A percentile compares a stretch with the other conserved stretches of the same genome.
phyloP scores from a whole-genome alignment of 768 basidiomycete species.

The Tricholoma flavovirens region DNA sequence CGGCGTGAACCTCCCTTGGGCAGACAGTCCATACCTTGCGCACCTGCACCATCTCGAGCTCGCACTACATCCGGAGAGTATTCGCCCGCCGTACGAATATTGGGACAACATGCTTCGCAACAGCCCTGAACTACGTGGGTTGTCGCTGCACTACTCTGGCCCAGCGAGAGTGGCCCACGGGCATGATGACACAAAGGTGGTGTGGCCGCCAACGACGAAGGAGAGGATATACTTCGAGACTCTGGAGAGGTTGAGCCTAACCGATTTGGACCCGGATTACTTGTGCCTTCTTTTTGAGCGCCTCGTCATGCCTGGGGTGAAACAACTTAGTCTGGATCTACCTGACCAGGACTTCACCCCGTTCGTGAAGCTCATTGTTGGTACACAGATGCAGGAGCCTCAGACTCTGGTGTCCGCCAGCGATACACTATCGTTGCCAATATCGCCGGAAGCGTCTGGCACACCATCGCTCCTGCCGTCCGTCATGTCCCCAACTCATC shows the following conservation, averaged over 20 bases:
- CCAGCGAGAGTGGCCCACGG: slow-evolving; percentile 30
- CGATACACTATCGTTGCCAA: not conserved
- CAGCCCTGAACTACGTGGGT: slow-evolving; percentile 40
- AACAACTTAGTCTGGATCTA: slow-evolving; percentile 42
- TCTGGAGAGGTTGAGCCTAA: slow-evolving; percentile 43
- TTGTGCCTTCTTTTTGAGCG: slow-evolving; percentile 40
- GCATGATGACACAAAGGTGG: slow-evolving; percentile 23
- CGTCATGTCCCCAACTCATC: slow-evolving; percentile 2
- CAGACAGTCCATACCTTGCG: slow-evolving; percentile 41
- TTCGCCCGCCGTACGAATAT: slow-evolving; percentile 47
- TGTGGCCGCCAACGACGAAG: slow-evolving; percentile 28
- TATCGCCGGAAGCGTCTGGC: not conserved
- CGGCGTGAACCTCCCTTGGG: slow-evolving; percentile 63
- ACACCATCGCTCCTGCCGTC: not conserved
- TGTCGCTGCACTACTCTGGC: slow-evolving; percentile 56
- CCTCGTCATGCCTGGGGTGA: slow-evolving; percentile 40
- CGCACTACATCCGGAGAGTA: slow-evolving; percentile 54
- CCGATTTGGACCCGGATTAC: slow-evolving; percentile 53
- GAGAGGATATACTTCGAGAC: slow-evolving; percentile 31
- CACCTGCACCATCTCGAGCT: slow-evolving; percentile 48
- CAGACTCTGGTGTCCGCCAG: not conserved
- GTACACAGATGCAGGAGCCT: not conserved
- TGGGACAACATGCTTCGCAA: slow-evolving; percentile 51
- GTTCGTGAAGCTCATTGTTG: slow-evolving; percentile 36
- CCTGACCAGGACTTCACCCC: slow-evolving; percentile 51